Percentiles rank a stretch among this genome's conserved stretches.
phyloP scores from a whole-genome alignment of 441 rosid species.

The Gossypium schwendimanii region DNA sequence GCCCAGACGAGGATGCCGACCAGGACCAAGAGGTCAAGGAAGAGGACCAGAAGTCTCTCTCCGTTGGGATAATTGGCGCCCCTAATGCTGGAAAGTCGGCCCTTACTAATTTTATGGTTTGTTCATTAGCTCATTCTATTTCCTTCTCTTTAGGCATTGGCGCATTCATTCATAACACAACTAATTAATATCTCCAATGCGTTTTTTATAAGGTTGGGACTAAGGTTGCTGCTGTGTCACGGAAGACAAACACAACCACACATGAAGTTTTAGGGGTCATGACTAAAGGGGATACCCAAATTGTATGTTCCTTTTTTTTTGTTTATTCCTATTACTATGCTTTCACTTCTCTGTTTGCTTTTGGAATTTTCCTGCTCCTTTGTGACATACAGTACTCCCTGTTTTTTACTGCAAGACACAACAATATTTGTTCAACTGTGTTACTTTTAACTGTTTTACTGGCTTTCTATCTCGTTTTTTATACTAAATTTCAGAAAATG shows the following conservation, averaged over 20 bases:
- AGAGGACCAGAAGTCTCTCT: slow-evolving; percentile 87
- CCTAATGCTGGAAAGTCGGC: slow-evolving; percentile 95
- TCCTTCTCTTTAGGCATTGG: background rate
- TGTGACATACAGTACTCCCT: background rate
- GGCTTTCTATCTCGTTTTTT: background rate
- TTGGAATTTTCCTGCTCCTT: background rate
- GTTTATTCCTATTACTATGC: background rate
- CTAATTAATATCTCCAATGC: background rate
- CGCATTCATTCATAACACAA: background rate
- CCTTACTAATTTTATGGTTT: slow-evolving; percentile 71
- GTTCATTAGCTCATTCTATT: slow-evolving; percentile 1
- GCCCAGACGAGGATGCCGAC: slow-evolving; percentile 51
- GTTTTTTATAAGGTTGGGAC: slow-evolving; percentile 55
- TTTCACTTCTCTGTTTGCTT: background rate
- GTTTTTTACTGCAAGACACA: background rate
- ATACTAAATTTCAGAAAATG: background rate
- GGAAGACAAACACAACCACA: slow-evolving; percentile 90
- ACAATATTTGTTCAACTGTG: background rate
- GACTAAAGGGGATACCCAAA: slow-evolving; percentile 76
- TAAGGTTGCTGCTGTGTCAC: slow-evolving; percentile 89
- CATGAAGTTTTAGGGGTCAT: slow-evolving; percentile 90
- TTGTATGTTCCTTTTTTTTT: slow-evolving; percentile 35
- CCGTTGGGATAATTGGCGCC: slow-evolving; percentile 90
- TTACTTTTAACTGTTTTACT: too few species aligned
- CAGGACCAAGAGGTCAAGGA: slow-evolving; percentile 60